These are phyloP conservation scores for Salix koriyanagi DNA, from an alignment of 345 rosid genomes.

Conservation along the genomic window DNA sequence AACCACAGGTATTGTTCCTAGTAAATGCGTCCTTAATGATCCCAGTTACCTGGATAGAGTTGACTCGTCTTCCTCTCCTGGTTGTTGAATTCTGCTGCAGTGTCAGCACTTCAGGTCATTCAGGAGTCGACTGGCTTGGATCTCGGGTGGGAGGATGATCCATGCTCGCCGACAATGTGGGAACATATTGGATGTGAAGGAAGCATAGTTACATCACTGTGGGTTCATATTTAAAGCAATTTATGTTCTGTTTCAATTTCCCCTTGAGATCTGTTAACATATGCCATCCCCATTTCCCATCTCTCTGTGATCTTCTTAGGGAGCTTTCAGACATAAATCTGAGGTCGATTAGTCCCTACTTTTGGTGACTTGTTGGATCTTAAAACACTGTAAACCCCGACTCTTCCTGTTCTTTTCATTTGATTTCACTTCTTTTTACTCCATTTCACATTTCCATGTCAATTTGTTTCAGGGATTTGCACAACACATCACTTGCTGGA, in stretches of 20 bases:
- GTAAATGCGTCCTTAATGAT: neutral
- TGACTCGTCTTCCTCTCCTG: constrained; percentile 5
- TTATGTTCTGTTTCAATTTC: neutral
- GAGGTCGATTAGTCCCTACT: constrained; percentile 80
- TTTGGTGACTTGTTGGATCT: constrained; percentile 94
- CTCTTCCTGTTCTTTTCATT: neutral
- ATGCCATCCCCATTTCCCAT: neutral
- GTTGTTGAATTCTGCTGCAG: constrained; percentile 41
- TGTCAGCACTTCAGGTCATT: constrained; percentile 85
- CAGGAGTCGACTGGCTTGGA: constrained; percentile 69
- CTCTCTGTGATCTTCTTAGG: constrained; percentile 29
- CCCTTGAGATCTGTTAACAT: constrained; percentile 9
- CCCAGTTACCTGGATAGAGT: neutral
- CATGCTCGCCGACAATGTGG: constrained; percentile 79
- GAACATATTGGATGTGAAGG: constrained; percentile 71
- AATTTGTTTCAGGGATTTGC: constrained; percentile 63
- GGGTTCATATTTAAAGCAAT: constrained; percentile 8
- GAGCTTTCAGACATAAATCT: constrained; percentile 66
- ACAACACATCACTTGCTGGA: constrained; percentile 83
- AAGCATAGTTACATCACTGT: constrained; percentile 74
- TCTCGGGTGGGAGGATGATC: constrained; percentile 89
- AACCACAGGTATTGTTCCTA: constrained; percentile 58
- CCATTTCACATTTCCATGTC: neutral
- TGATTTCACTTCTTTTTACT: neutral
- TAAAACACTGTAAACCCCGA: constrained; percentile 57